Evolutionary conservation across 2,329 filamentous ascomycete genomes (phyloP).

Genomic region (Alternaria gaisen): DNA sequence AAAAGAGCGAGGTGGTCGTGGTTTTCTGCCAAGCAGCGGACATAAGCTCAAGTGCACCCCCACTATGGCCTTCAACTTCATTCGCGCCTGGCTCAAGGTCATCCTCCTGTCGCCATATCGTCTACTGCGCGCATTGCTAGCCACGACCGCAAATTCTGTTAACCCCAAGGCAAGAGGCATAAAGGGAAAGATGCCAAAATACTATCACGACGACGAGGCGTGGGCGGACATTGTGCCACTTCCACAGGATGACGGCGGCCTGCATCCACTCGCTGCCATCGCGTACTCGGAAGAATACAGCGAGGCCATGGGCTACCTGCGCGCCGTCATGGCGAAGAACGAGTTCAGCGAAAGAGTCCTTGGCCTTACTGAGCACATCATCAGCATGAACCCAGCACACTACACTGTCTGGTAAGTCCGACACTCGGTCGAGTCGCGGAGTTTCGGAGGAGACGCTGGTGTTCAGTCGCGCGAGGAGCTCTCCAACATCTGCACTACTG

Average conservation of each 20-base stretch:
- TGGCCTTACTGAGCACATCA: constrained; percentile 85
- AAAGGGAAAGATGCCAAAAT: constrained; percentile 34
- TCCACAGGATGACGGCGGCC: constrained; percentile 79
- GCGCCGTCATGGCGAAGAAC: constrained; percentile 88
- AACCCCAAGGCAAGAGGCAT: constrained; percentile 2
- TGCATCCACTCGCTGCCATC: constrained; percentile 84
- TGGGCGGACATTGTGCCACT: constrained; percentile 90
- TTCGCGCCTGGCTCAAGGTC: constrained; percentile 25
- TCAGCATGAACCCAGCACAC: constrained; percentile 92
- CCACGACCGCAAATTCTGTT: neutral
- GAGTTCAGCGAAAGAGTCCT: constrained; percentile 84
- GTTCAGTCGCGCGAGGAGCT: neutral
- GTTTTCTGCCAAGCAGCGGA: constrained; percentile 24
- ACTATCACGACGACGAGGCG: constrained; percentile 72
- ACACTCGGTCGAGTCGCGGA: neutral
- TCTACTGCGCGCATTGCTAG: constrained; percentile 18
- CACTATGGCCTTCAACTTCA: constrained; percentile 28
- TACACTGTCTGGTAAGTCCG: constrained; percentile 86
- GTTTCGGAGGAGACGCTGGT: constrained; percentile 10
- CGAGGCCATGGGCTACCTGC: constrained; percentile 91
- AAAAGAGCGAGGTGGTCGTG: constrained; percentile 16
- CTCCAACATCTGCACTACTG: constrained; percentile 18
- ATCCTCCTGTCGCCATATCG: constrained; percentile 22
- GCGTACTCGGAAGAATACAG: constrained; percentile 89
- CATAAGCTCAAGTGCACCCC: constrained; percentile 18